Base-by-base conservation (phyloP, 2,329 filamentous ascomycete species). In the Fusarium marasasianum region DNA sequence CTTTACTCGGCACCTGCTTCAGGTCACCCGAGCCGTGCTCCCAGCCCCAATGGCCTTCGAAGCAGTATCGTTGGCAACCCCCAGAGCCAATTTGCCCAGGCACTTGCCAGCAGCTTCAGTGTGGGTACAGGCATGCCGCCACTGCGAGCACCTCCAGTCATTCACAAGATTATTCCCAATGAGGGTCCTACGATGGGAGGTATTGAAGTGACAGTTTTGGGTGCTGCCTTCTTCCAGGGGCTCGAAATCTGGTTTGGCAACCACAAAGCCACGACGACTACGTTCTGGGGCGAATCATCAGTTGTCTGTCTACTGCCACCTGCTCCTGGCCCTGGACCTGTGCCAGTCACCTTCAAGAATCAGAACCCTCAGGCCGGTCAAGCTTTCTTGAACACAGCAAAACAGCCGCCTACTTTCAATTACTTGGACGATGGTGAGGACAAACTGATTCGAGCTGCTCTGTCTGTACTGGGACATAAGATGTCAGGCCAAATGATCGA, bases 171-270 rank as follows among this genome's bases (percentile, higher is more conserved):
- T 70, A 94, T 96, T 41, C 95, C 95, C 1, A 89, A 88, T 37
- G 93, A 97, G 81, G 95, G 95, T 1, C 93, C 95, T 12, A 93
- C 91, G 66, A 90, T 90, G 41, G 95, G 95, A 67, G 95, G 95
- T 47, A 95, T 94, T 59, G 95, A 98, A 81, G 94, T 98, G 7
- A 96, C 94, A 0, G 89, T 96, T 63, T 86, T 97, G 14, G 95
- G 95, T 24, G 93, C 91, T 73, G 91, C 92, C 20, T 97, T 98
- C 80, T 92, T 91, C 73, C 92, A 89, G 70, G 93, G 82, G 3
- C 87, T 97, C 71, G 93, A 95, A 71, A 93, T 98, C 62, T 93
- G 95, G 82, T 98, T 98, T 81, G 95, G 95, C 29, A 84, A 88
- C 40, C 83, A 86, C 54, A 87, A 86, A 74, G 89, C 89, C 4